Base-by-base conservation (phyloP, 306 rosid species). In the Dalbergia cultrata region DNA sequence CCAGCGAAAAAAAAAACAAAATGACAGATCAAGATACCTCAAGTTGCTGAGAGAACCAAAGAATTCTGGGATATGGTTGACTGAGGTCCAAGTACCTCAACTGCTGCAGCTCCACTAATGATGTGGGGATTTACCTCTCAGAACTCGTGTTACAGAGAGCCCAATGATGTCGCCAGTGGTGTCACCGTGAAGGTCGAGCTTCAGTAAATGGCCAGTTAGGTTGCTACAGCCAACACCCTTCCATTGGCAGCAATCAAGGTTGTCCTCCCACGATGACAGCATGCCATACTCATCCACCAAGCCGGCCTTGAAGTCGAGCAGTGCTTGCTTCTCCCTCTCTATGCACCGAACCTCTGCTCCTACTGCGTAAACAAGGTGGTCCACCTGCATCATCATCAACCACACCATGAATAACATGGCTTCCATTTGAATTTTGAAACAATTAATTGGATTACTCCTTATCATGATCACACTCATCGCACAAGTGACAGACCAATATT, bases 221-320 rank as follows among this genome's bases (percentile, higher is more conserved):
- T 67, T 67, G 72, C 35, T 67, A 3, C 73, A 68, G 39, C 5
- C 6, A 45, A 68, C 58, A 12, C 58, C 13, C 39, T 22, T 22
- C 74, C 74, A 68, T 6, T 68, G 3, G 58, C 74, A 68, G 13
- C 74, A 68, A 45, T 68, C 73, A 9, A 6, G n/a, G 4, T 68
- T 44, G 10, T 22, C 39, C 11, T 67, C 58, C 74, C 74, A 68
- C 0, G 74, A 22, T 21, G 74, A 69, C 34, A 63, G 17, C 13
- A 14, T 18, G 5, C 47, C 47, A 47, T 10, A 45, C 12, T 11
- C 60, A 47, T 60, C 59, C 8, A 64, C 17, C 18, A 73, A 21
- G 70, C 79, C 31, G 7, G 60, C 41, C 79, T 75, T 69, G 59
- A 69, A 69, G 11, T 67, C 5, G 5, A 67, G 37, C 37, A 67